Evolutionary conservation across 2,329 filamentous ascomycete genomes (phyloP), one percentile per base, ranked within the genome.

Genomic region (Xylaria sp.): DNA sequence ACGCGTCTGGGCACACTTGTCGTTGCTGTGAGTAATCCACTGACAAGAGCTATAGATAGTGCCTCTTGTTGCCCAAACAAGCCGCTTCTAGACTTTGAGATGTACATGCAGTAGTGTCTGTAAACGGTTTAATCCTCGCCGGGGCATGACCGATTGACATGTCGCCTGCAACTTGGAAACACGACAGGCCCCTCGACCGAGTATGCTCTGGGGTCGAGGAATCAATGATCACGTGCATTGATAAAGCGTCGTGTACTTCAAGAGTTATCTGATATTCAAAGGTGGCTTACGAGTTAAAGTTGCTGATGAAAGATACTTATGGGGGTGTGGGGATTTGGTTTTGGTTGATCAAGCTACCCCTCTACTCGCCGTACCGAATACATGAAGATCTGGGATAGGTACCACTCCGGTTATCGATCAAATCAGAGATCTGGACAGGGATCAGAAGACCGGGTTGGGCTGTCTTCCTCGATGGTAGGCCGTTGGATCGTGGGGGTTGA

Each of bases 371-470:
- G 59, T 70, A 65, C 67, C 62, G 57, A 53, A 53, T 56, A 51
- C 33, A 31, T 40, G 38, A 42, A 53, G 64, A 68, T 64, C 69
- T 73, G 65, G 58, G 62, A 73, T 71, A 59, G 62, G 72, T 71
- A 59, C 57, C 40, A 68, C 66, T 61, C 65, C 67, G 69, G 70
- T 44, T 64, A 74, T 71, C 64, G 68, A 70, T 67, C 67, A 61
- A 70, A 66, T 64, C 26, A 64, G 51, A 68, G 70, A 70, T 63
- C 67, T 60, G n/a, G 31, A 63, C 68, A 73, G 59, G 65, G 69
- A 46, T 68, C 54, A 66, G 53, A 64, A 68, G 54, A 65, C 49
- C 44, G 57, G 64, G 61, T 64, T 70, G 66, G 71, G 69, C 56
- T 60, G 57, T 65, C 67, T 59, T 67, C 15, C 58, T 68, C 62